Conservation (phyloP, 257 asterid genomes). For the Lycium barbarum region DNA sequence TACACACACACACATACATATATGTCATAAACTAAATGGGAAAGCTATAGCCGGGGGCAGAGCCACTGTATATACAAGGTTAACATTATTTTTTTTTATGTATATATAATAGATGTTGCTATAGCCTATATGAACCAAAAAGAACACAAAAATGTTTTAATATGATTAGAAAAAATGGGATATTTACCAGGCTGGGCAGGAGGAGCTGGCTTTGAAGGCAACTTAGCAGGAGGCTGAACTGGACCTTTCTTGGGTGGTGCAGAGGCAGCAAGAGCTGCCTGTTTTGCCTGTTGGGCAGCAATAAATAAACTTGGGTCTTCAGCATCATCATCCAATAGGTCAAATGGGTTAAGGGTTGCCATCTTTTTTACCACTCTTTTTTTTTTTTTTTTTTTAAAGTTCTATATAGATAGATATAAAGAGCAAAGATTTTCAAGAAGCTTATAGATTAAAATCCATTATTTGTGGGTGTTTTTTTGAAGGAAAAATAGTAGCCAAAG, state of each 20-base stretch:
- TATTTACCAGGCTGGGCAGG: constrained; percentile 69
- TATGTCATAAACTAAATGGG: no score
- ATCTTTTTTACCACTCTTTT: constrained; percentile 28
- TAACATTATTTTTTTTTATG: no score
- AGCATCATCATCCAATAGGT: constrained; percentile 67
- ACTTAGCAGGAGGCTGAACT: constrained; percentile 51
- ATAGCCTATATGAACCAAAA: no score
- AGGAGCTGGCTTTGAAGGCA: constrained; percentile 70
- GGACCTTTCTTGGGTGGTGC: constrained; percentile 48
- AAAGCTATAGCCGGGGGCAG: no score
- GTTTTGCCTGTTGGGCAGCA: constrained; percentile 55
- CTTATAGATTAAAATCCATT: constrained; percentile 45
- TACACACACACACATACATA: no score
- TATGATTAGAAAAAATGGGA: background rate
- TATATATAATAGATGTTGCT: no score
- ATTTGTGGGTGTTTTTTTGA: background rate
- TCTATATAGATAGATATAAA: constrained; percentile 33
- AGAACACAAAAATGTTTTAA: background rate
- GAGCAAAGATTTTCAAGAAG: background rate
- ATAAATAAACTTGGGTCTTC: constrained; percentile 63
- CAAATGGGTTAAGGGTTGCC: constrained; percentile 70
- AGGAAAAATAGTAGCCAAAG: constrained; percentile 41
- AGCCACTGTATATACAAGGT: no score
- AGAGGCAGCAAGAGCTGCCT: constrained; percentile 24
- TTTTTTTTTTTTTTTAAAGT: background rate